phyloP scores from a whole-genome alignment of 352 stramenopile genomes.

The Phytophthora kernoviae region DNA sequence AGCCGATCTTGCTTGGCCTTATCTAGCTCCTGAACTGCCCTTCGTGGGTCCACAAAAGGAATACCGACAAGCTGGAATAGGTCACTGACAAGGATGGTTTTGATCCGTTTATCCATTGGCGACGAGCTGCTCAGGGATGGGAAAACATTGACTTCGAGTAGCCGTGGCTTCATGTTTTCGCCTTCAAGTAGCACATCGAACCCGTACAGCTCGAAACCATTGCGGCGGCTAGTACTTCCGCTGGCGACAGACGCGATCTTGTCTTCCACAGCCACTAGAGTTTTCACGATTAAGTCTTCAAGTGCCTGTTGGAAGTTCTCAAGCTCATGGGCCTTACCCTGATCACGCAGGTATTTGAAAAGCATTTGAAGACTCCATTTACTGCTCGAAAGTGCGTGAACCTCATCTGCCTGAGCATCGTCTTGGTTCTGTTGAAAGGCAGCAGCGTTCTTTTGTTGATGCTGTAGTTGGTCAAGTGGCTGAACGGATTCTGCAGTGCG shows the following conservation, averaged over 20 bases:
- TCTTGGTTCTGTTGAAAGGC: constrained; percentile 79
- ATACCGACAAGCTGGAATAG: constrained; percentile 82
- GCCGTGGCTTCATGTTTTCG: constrained; percentile 70
- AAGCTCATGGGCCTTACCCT: constrained; percentile 48
- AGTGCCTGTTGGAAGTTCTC: constrained; percentile 48
- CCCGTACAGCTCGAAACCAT: constrained; percentile 90
- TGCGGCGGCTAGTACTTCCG: constrained; percentile 18
- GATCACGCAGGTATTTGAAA: constrained; percentile 49
- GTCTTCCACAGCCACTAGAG: constrained; percentile 83
- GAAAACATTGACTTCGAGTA: constrained; percentile 93
- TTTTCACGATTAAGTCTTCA: constrained; percentile 89
- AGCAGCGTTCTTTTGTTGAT: constrained; percentile 90
- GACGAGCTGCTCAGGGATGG: constrained; percentile 87
- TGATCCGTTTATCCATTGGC: constrained; percentile 89
- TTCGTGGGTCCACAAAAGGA: constrained; percentile 49
- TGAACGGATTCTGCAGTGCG: constrained; percentile 81
- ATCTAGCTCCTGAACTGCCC: constrained; percentile 40
- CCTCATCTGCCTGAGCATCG: constrained; percentile 43
- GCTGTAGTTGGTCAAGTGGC: constrained; percentile 93
- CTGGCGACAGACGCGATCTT: constrained; percentile 58
- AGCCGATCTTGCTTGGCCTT: constrained; percentile 56
- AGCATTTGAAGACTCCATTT: constrained; percentile 85
- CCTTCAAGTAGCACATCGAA: constrained; percentile 89
- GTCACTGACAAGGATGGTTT: constrained; percentile 89
- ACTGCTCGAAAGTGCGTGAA: constrained; percentile 50